Conservation (phyloP, 345 rosid genomes). For the Moringa oleifera region DNA sequence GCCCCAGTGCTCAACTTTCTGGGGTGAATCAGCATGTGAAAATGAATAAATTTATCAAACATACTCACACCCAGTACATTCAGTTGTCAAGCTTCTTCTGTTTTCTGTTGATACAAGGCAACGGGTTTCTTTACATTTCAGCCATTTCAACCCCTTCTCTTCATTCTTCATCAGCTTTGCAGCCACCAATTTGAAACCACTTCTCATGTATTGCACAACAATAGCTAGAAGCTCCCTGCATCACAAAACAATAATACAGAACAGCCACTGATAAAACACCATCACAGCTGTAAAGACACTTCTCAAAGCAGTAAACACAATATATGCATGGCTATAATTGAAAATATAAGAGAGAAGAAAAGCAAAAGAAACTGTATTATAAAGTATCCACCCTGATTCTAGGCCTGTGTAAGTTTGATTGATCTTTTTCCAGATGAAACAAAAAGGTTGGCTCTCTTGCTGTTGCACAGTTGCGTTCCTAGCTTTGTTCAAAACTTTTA, state of each 20-base stretch:
- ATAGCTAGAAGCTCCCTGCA: conserved; percentile 56
- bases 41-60: too few relatives aligned
- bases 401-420: too few relatives aligned
- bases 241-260: not conserved
- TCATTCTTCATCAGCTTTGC: conserved; percentile 49
- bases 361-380: too few relatives aligned
- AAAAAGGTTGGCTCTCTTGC: too few relatives aligned
- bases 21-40: too few relatives aligned
- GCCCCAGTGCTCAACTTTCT: too few relatives aligned
- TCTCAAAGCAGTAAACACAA: not conserved
- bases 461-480: too few relatives aligned
- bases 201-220: conserved; percentile 44
- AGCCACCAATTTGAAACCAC: conserved; percentile 45
- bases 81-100: conserved; percentile 45
- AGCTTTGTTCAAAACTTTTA: too few relatives aligned
- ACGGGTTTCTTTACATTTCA: conserved; percentile 58
- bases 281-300: not conserved
- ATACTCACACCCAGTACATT: conserved; percentile 45
- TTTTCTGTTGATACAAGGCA: conserved; percentile 52
- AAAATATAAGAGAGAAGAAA: too few relatives aligned
- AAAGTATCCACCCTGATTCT: too few relatives aligned
- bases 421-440: too few relatives aligned
- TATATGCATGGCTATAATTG: not conserved
- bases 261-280: not conserved
- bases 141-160: conserved; percentile 46